Conservation (phyloP, 257 asterid genomes). For the Solanum appendiculatum region DNA sequence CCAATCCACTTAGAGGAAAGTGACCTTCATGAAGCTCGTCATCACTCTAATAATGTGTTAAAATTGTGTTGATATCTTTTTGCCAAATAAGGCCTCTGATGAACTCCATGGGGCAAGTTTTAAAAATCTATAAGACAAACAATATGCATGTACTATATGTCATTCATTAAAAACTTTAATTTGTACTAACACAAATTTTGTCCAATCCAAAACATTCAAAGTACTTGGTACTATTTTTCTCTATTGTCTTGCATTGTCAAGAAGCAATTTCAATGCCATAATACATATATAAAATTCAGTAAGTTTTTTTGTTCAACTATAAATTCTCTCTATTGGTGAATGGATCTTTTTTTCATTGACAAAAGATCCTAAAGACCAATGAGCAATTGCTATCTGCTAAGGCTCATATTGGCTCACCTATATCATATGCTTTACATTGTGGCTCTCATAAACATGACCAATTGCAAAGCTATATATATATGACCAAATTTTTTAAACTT, state of each 20-base stretch:
- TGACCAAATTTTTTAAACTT: not conserved
- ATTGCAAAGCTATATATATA: too few species aligned
- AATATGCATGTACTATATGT: not conserved
- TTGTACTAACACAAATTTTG: not conserved
- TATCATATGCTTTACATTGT: too few species aligned
- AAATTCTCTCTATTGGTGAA: not conserved
- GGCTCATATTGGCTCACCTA: not conserved
- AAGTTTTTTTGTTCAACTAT: not conserved
- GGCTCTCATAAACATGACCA: too few species aligned
- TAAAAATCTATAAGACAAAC: not conserved
- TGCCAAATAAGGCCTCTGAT: constrained; percentile 13
- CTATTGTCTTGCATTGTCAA: not conserved
- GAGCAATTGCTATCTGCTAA: not conserved
- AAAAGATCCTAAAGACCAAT: not conserved
- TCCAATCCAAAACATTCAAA: not conserved
- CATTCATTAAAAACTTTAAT: not conserved
- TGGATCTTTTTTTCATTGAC: not conserved
- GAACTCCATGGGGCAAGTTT: constrained; percentile 16
- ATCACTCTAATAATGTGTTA: not conserved
- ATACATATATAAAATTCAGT: not conserved
- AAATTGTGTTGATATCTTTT: not conserved
- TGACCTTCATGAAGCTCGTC: not conserved
- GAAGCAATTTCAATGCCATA: not conserved
- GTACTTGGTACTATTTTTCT: not conserved
- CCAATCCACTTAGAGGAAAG: not conserved